Evolutionary conservation across 2,329 filamentous ascomycete genomes (phyloP), one percentile per base, ranked within the genome.

Genomic region (Arthroderma uncinatum): DNA sequence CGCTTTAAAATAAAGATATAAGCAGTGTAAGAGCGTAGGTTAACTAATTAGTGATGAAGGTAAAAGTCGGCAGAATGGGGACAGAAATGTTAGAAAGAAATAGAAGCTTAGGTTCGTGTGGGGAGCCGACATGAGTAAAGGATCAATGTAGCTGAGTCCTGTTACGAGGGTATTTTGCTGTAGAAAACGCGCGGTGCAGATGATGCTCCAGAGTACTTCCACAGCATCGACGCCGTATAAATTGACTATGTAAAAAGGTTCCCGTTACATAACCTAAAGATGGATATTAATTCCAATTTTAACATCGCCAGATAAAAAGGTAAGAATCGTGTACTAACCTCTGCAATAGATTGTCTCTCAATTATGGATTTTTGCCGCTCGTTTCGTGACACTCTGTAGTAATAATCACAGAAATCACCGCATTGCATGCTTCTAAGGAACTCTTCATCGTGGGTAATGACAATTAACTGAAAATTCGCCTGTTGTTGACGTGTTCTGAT

Each of bases 381-480:
- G 67, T 95, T 87, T 54, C 93, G 79, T 60, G 81, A 86, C 9
- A 98, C 87, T 3, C 90, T 83, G 73, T 87, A 97, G 70, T 96
- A 98, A 62, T 85, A 83, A 71, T 97, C 93, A 62, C 86, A 88
- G 68, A 95, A 97, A 64, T 98, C 92, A 23, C 84, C 85, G 70
- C 90, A 95, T 64, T 90, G 85, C 93, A 98, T 98, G 67, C 90
- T 83, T 56, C 86, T 81, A 67, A 98, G 69, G 66, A 98, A 98
- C 67, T 95, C 89, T 74, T 97, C 94, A 73, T 98, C 93, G 77
- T 98, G 93, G 3, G 93, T 98, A 71, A 98, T 98, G 67, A 98
- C 89, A 67, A 98, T 93, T 57, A 98, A 82, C 76, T 98, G 94
- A 73, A 98, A 96, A 70, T 98, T 98, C 57, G 84, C 82, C 78